Evolutionary conservation across 2,329 filamentous ascomycete species (phyloP), one percentile per base, ranked within the genome.

Genomic region (Nothophoma quercina): DNA sequence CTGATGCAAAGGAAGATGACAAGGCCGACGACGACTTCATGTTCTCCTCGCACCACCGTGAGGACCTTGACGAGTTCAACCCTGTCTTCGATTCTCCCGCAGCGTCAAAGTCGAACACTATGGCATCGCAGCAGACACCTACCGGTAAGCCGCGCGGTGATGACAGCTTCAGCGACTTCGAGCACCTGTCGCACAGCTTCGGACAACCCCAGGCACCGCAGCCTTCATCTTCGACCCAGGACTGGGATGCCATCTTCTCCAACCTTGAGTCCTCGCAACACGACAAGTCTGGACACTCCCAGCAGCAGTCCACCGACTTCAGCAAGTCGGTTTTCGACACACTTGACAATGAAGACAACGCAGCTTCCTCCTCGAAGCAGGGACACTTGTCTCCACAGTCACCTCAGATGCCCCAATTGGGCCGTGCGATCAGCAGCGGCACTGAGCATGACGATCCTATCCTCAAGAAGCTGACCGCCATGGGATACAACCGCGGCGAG

Each of bases 161-260:
- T 18, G 78, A 82, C 45, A 78, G 79, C 46, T 83, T 82, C 54
- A 77, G 77, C 35, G 75, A 79, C 50, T 83, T 83, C 42, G 76
- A 80, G 52, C 76, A 78, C 42, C 55, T 75, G 23, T 68, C 70
- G 7, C 69, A 75, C 38, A 76, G 76, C 41, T 77, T 77, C 52
- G 75, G 75, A 25, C 69, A 69, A 40, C 62, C 69, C 8, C 71
- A 72, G 42, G 56, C 74, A 19, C 71, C 76, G 36, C 77, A 76
- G 22, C 75, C 75, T 10, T 70, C 78, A 39, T 60, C 70, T 21
- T 68, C 69, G 1, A 74, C 78, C 26, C 89, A 96, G 63, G 93
- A 98, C 72, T 98, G 95, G 95, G 93, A 98, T 68, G 89, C 91
- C 30, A 91, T 98, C 48, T 98, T 98, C 76, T 89, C 90, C 1